Evolutionary conservation across 164 flowering plant genomes (phyloP), one percentile per base, ranked within the genome.

Genomic region (Aristolochia contorta): DNA sequence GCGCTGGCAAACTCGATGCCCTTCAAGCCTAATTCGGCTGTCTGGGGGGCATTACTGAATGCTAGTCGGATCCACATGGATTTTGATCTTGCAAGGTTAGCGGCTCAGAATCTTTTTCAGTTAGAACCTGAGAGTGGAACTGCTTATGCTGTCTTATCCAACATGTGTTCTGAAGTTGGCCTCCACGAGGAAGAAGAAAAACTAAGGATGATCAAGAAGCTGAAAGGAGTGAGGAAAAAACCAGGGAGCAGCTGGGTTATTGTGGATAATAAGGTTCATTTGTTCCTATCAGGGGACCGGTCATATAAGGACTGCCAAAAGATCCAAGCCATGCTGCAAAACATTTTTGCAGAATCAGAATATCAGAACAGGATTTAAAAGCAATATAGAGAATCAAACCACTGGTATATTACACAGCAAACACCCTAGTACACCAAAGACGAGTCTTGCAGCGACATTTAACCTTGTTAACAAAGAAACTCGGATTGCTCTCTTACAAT

Each of bases 21-120:
- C 45, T 86, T 92, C 65, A 33, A 68, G 25, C 78, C 95, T 30
- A 87, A 85, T 75, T 81, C 85, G 3, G 95, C 87, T 54, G 70
- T 85, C 37, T 92, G 96, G 98, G 93, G 91, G 15, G 80, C 96
- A 45, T 64, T 89, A 65, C 79, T 92, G 47, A 92, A 88, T 24
- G 96, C 98, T 30, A 83, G 85, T 57, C 65, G 82, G 61, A 66
- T 77, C 9, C 85, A 87, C 67, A 79, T 84, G 24, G 74, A 91
- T 65, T 80, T 82, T 52, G 89, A 84, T 62, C 77, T 84, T 43
- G 96, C 95, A 32, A 82, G 82, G 71, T 43, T 79, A 53, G 94
- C 91, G 59, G 78, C 94, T 24, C 69, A 66, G 33, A 69, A 74
- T 65, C 79, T 91, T 19, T 60, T 59, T 9, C 61, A 62, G 33